phyloP scores from a whole-genome alignment of 768 basidiomycete species.

The Leccinum olivaceopallidum region DNA sequence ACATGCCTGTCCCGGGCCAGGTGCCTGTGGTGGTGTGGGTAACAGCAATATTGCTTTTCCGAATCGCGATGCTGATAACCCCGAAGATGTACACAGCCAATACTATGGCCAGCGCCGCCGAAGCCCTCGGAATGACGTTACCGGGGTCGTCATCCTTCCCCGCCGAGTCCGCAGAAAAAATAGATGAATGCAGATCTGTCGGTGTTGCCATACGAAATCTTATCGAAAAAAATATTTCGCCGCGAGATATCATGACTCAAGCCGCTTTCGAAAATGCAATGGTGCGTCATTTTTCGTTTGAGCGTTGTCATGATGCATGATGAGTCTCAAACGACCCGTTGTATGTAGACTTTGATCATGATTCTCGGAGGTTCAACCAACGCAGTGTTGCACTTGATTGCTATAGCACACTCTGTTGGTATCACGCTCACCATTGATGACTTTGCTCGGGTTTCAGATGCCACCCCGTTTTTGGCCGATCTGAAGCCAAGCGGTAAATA shows the following conservation, averaged over 20 bases:
- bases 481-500: slow-evolving; percentile 98
- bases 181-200: slow-evolving; percentile 75
- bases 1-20: slow-evolving; percentile 95
- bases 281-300: slow-evolving; percentile 44
- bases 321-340: slow-evolving; percentile 7
- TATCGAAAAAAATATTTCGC: slow-evolving; percentile 88
- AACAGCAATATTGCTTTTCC: neutral
- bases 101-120: slow-evolving; percentile 96
- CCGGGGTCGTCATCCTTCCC: slow-evolving; percentile 98
- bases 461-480: slow-evolving; percentile 92
- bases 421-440: slow-evolving; percentile 88
- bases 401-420: slow-evolving; percentile 94
- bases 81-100: slow-evolving; percentile 95
- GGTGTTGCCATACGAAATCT: slow-evolving; percentile 86
- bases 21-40: slow-evolving; percentile 95
- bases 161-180: slow-evolving; percentile 89
- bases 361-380: slow-evolving; percentile 98
- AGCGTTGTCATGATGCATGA: slow-evolving; percentile 9
- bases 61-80: slow-evolving; percentile 7
- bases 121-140: slow-evolving; percentile 94
- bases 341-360: slow-evolving; percentile 83
- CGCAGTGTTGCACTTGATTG: slow-evolving; percentile 95
- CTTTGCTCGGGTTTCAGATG: slow-evolving; percentile 91
- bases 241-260: slow-evolving; percentile 95
- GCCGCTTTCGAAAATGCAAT: slow-evolving; percentile 98